Conservation (phyloP, 306 rosid genomes). For the Prinsepia uniflora region DNA sequence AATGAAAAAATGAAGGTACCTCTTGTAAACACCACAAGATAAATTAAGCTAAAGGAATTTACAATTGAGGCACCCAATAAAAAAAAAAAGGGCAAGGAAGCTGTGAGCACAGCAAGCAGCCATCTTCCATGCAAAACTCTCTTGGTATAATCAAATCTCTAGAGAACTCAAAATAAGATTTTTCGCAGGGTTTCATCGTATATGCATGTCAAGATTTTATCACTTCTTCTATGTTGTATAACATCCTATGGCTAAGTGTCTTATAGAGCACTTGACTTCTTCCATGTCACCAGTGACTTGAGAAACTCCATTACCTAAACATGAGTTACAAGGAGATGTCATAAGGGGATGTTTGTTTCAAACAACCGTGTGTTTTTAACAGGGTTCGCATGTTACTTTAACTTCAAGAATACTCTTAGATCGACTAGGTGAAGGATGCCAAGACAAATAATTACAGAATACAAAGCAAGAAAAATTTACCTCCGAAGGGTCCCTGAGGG, state of each 20-base stretch:
- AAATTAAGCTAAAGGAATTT: slow-evolving; percentile 37
- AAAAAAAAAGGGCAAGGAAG: slow-evolving; percentile 1
- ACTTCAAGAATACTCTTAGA: background rate
- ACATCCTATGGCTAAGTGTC: slow-evolving; percentile 29
- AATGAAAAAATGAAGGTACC: slow-evolving; percentile 4
- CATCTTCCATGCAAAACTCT: slow-evolving; percentile 41
- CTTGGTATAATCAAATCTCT: slow-evolving; percentile 26
- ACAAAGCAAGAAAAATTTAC: slow-evolving; percentile 29
- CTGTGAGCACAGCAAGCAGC: slow-evolving; percentile 33
- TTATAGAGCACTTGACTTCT: slow-evolving; percentile 51
- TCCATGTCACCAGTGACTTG: slow-evolving; percentile 67
- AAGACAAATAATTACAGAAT: too few relatives aligned
- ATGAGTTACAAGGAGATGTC: slow-evolving; percentile 2
- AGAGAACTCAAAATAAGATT: slow-evolving; percentile 6
- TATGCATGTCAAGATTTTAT: slow-evolving; percentile 37
- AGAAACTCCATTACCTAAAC: slow-evolving; percentile 92
- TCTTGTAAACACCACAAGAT: slow-evolving; percentile 14
- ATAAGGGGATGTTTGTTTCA: too few relatives aligned
- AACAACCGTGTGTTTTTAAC: too few relatives aligned
- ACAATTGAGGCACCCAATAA: slow-evolving; percentile 35
- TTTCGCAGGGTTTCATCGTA: background rate
- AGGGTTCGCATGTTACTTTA: background rate
- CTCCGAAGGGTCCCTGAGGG: slow-evolving; percentile 87
- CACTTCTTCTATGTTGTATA: slow-evolving; percentile 30
- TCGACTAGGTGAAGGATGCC: background rate